Conservation (phyloP, 495 filamentous ascomycete species). For the Podospora australis region DNA sequence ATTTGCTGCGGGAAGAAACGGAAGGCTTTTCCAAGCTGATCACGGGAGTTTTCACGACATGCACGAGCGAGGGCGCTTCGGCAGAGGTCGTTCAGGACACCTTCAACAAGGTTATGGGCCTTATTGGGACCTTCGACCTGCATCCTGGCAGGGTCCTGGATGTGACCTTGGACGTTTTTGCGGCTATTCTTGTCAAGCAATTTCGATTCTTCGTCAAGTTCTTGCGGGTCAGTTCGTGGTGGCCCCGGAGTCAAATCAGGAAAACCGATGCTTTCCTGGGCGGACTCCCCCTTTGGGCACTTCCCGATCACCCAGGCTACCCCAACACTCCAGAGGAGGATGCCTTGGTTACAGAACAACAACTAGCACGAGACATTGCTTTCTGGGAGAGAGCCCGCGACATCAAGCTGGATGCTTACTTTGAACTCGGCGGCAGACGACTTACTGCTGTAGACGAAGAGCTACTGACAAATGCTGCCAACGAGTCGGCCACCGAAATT, state of each 20-base stretch:
- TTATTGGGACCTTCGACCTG: slow-evolving; percentile 49
- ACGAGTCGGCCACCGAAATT: slow-evolving; percentile 42
- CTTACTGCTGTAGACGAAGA: slow-evolving; percentile 45
- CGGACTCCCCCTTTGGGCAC: slow-evolving; percentile 74
- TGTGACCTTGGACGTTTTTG: slow-evolving; percentile 54
- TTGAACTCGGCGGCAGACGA: slow-evolving; percentile 66
- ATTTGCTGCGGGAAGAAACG: slow-evolving; percentile 88
- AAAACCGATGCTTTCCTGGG: slow-evolving; percentile 32
- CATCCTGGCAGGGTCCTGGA: slow-evolving; percentile 84
- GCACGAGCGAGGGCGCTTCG: slow-evolving; percentile 42
- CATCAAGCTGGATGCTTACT: slow-evolving; percentile 75
- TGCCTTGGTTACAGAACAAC: slow-evolving; percentile 40
- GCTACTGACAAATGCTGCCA: slow-evolving; percentile 35
- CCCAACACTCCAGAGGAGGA: slow-evolving; percentile 59
- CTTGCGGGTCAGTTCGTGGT: slow-evolving; percentile 89
- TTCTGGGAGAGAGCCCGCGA: slow-evolving; percentile 82
- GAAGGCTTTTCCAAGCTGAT: slow-evolving; percentile 78
- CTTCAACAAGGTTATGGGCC: slow-evolving; percentile 62
- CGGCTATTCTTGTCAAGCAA: slow-evolving; percentile 40
- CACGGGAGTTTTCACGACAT: slow-evolving; percentile 57
- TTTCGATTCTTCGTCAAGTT: slow-evolving; percentile 91
- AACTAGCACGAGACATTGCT: slow-evolving; percentile 55
- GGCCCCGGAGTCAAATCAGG: slow-evolving; percentile 60
- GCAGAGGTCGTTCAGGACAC: slow-evolving; percentile 45
- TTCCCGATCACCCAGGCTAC: slow-evolving; percentile 58